Base-by-base conservation (phyloP, 139 green algal species). In the Yamagishiella unicocca region DNA sequence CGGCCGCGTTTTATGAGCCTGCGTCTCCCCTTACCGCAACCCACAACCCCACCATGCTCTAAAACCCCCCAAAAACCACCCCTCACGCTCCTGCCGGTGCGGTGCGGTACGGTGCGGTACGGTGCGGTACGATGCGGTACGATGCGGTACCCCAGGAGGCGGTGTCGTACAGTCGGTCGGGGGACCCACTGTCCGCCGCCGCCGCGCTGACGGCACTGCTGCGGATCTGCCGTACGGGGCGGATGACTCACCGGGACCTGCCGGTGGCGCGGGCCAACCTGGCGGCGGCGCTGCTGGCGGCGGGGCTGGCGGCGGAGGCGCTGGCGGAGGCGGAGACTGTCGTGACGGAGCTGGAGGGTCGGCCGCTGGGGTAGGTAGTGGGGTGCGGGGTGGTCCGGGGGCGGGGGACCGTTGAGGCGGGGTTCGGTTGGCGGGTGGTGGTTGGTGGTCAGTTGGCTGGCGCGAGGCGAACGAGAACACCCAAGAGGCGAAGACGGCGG, bases 221-320 rank as follows among this genome's bases (percentile, higher is more conserved):
- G 58, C 38, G 25, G 6, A 27, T 8, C 31, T 67, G 40, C 25
- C 31, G n/a, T 24, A 31, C 27, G 25, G 4, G 27, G 9, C 64
- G 40, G 10, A 17, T 82, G 4, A 62, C 53, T 54, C 85, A 90
- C 55, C 53, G 42, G 8, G 77, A 90, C 27, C 62, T 85, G 62
- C 45, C 50, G 25, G 27, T 38, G 17, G 67, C 64, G 1, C 50
- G 68, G 1, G 8, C 38, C 50, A 90, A 86, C 67, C 66, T 83
- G 55, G 75, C 85, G 46, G 77, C 82, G 7, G 93, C 91, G 12
- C 93, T 90, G 45, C 88, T 98, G 25, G 85, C 89, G 37, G 89
- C 96, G 80, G 88, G 81, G 6, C 3, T 85, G 78, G 40, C 58
- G 78, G 78, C 50, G 78, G 54, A 38, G 78, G 61, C 61, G n/a